Base-by-base conservation (phyloP, 1,284 basidiomycete genomes). In the Gastroboletus turbinatus region DNA sequence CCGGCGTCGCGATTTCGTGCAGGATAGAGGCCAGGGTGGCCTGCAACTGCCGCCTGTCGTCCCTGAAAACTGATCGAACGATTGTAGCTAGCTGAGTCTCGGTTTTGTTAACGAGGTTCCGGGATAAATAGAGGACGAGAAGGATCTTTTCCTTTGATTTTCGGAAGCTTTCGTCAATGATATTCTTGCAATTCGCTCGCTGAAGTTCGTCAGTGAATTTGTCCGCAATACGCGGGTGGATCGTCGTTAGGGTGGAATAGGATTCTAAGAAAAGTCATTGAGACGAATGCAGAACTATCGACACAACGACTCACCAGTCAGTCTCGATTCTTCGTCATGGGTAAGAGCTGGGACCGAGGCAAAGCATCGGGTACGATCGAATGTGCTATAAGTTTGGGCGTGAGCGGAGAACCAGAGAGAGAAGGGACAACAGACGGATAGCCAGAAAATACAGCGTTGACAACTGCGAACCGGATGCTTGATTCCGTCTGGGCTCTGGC, bases 381-480 rank as follows among this genome's bases (percentile, higher is more conserved):
- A 59, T 0, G 59, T 51, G n/a, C 67, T 68, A 42, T 13, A 48
- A 2, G 17, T 29, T n/a, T 27, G 9, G 38, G 27, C 5, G 21
- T 63, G 21, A 67, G 44, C 4, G 10, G 2, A 3, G 10, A 1
- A 23, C 1, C 2, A 40, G 25, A 36, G n/a, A 39, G 11, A 23
- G 23, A 35, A 38, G 39, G 19, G 13, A 35, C n/a, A 33, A 67
- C 71, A 16, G 42, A 74, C 73, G 66, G 63, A 53, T 64, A 75
- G 21, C 51, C n/a, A 27, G 53, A 51, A 39, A 68, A 59, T 8
- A 73, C 53, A 16, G 56, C 60, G 38, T 70, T 63, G 45, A 66
- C 53, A 8, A 75, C 52, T 11, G 64, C 64, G 4, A 64, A 64
- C 21, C 65, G 69, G 23, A 70, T 59, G n/a, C 51, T 57, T 13